Evolutionary conservation across 345 rosid species (phyloP), one percentile per base, ranked within the genome.

Genomic region (Passiflora organensis): DNA sequence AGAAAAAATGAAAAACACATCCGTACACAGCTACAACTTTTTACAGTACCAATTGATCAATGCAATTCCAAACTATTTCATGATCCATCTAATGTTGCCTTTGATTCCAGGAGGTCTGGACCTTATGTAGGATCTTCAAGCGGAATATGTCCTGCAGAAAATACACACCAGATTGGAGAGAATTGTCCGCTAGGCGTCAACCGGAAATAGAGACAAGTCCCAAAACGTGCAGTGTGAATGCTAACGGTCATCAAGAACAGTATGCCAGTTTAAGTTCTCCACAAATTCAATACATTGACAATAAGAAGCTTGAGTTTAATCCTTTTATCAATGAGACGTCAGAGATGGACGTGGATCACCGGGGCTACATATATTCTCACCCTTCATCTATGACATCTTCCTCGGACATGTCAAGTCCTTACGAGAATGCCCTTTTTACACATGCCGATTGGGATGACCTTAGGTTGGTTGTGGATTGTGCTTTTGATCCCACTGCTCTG

Each of bases 61-160:
- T n/a, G n/a, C n/a, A n/a, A n/a, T n/a, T n/a, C n/a, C n/a, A n/a
- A n/a, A n/a, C n/a, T n/a, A n/a, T 48, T 14, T 24, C 6, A 5
- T 24, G 22, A 1, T 14, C 11, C n/a, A 11, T 48, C 15, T 18
- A 15, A 15, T 55, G n/a, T 2, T n/a, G n/a, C n/a, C n/a, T n/a
- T n/a, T n/a, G n/a, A n/a, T n/a, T 1, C 5, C 80, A 86, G 95
- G 98, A 91, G 74, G 95, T 91, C 4, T 91, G 95, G 95, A 91
- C 94, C 0, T 56, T 91, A 15, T 88, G 96, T 19, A 65, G 87
- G 43, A 86, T 91, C 46, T 84, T 88, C 72, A 81, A 86, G 78
- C 63, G 96, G 57, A 79, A 59, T 24, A 70, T 56, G 21, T 67
- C 82, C 0, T 69, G 75, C 57, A 73, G 63, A 48, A 82, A 80